Evolutionary conservation across 345 rosid genomes (phyloP).

Genomic region (Hevea brasiliensis): DNA sequence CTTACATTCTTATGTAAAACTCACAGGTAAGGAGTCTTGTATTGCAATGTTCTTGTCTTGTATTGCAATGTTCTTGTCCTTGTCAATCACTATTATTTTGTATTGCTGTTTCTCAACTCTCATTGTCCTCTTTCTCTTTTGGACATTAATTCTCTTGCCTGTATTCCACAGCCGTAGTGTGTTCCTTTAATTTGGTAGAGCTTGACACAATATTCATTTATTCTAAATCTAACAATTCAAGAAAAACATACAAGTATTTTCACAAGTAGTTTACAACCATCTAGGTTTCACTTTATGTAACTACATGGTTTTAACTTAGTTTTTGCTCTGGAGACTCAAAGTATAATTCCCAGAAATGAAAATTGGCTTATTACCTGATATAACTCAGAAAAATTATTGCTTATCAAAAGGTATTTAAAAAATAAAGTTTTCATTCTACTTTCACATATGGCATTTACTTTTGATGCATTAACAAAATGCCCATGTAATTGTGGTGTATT

Average conservation of each 20-base stretch:
- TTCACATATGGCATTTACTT: not conserved
- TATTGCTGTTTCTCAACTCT: not conserved
- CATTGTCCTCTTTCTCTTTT: not conserved
- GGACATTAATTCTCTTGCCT: too few species aligned
- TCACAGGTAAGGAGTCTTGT: too few species aligned
- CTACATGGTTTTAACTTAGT: too few species aligned
- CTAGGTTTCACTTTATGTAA: too few species aligned
- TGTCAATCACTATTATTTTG: not conserved
- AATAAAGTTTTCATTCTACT: too few species aligned
- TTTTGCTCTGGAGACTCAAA: not conserved
- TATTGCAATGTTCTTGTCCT: not conserved
- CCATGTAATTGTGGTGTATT: not conserved
- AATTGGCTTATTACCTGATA: not conserved
- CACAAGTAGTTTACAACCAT: not conserved
- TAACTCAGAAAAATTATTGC: not conserved
- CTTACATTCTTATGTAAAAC: too few species aligned
- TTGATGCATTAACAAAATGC: not conserved
- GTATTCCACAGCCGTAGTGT: not conserved
- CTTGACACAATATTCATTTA: not conserved
- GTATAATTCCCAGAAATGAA: not conserved
- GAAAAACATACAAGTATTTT: not conserved
- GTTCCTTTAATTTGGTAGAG: not conserved
- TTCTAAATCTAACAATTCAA: not conserved
- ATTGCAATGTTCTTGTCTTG: too few species aligned
- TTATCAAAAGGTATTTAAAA: not conserved